Conservation (phyloP, 768 basidiomycete species). For the Termitomyces sp. region DNA sequence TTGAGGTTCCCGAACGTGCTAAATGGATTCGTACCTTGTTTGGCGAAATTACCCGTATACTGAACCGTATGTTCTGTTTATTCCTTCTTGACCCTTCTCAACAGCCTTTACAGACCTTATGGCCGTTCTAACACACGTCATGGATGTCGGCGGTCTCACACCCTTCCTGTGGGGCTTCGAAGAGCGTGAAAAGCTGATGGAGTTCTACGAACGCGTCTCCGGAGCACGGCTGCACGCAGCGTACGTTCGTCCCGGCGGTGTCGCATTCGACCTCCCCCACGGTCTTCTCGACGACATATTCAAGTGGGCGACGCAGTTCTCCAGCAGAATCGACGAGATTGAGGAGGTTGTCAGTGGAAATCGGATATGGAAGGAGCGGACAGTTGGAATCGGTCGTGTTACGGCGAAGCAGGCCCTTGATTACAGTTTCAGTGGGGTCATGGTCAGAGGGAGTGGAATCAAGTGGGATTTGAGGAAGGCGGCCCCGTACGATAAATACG, state of each 20-base stretch:
- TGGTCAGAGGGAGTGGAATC: constrained; percentile 91
- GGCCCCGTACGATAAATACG: constrained; percentile 94
- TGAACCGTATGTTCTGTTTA: constrained; percentile 67
- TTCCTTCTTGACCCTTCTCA: neutral
- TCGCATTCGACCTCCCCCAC: constrained; percentile 96
- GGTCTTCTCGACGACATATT: constrained; percentile 98
- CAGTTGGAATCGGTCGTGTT: constrained; percentile 85
- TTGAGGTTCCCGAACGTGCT: constrained; percentile 93
- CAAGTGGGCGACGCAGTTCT: constrained; percentile 96
- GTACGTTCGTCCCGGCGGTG: constrained; percentile 97
- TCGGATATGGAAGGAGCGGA: constrained; percentile 97
- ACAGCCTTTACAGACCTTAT: constrained; percentile 65
- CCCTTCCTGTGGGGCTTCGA: constrained; percentile 99
- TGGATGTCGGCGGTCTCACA: constrained; percentile 97
- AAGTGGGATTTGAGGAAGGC: constrained; percentile 95
- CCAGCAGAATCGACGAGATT: constrained; percentile 88
- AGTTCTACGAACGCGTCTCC: constrained; percentile 99
- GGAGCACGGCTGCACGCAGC: constrained; percentile 96
- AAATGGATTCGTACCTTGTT: constrained; percentile 98
- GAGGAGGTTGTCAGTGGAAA: constrained; percentile 98
- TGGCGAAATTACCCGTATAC: constrained; percentile 92
- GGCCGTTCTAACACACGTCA: constrained; percentile 93
- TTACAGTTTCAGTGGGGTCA: constrained; percentile 94
- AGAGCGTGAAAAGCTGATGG: constrained; percentile 99
- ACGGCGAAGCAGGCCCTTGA: constrained; percentile 90